Evolutionary conservation across 2,329 filamentous ascomycete species (phyloP).

Genomic region (Cladophialophora yegresii): DNA sequence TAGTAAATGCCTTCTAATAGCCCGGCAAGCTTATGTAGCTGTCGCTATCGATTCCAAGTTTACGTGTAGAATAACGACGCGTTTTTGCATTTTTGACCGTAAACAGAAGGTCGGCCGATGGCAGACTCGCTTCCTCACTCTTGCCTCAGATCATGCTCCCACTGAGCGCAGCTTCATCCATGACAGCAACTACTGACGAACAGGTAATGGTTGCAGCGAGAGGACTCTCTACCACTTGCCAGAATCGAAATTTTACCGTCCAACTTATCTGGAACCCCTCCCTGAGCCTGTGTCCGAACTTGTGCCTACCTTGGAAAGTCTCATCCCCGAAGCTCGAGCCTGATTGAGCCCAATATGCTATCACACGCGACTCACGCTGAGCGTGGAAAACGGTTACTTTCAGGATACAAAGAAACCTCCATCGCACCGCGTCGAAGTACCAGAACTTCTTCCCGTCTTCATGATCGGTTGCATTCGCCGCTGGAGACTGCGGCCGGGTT

Average conservation of each 20-base stretch:
- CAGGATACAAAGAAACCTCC: background rate
- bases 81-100: background rate
- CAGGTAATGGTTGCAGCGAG: too few relatives aligned
- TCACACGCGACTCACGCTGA: background rate
- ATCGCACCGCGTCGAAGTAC: background rate
- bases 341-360: background rate
- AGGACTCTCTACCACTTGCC: too few relatives aligned
- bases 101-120: conserved; percentile 3
- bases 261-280: background rate
- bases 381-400: background rate
- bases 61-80: background rate
- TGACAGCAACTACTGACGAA: background rate
- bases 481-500: background rate
- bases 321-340: background rate
- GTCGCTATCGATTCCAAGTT: background rate
- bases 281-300: too few relatives aligned
- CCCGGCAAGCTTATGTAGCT: background rate
- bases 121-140: background rate
- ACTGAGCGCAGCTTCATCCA: background rate
- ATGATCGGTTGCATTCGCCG: background rate
- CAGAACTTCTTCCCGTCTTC: background rate
- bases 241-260: background rate
- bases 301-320: background rate
- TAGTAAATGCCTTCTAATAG: background rate
- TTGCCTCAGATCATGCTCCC: background rate